Evolutionary conservation across 1,284 basidiomycete species (phyloP).

Genomic region (Pascua sp.): DNA sequence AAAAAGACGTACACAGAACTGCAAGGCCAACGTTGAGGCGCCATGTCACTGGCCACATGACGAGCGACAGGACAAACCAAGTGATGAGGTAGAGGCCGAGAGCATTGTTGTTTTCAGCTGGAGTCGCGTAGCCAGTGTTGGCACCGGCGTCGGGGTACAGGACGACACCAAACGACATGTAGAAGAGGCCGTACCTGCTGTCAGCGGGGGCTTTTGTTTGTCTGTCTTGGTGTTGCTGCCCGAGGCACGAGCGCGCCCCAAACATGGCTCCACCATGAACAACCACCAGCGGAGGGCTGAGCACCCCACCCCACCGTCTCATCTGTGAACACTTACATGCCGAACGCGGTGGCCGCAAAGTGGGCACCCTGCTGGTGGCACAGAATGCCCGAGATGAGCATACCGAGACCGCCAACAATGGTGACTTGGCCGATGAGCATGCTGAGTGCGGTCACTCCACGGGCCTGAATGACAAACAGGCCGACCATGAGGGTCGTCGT

Average conservation of each 20-base stretch:
- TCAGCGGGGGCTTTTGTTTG: neutral
- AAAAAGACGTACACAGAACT: conserved; percentile 6
- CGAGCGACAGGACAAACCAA: conserved; percentile 13
- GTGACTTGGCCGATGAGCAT: conserved; percentile 13
- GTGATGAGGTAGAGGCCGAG: conserved; percentile 13
- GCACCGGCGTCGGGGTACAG: conserved; percentile 15
- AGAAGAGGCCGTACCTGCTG: conserved; percentile 16
- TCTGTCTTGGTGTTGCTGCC: too few relatives aligned
- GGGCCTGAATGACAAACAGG: conserved; percentile 11
- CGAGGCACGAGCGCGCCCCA: too few relatives aligned
- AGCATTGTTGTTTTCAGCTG: conserved; percentile 13
- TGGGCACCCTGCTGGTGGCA: conserved; percentile 15
- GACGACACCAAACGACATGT: conserved; percentile 13
- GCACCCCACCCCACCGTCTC: neutral
- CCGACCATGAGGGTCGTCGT: conserved; percentile 16
- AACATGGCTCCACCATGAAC: neutral
- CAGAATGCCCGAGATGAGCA: conserved; percentile 18
- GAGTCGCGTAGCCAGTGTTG: conserved; percentile 1
- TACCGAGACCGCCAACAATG: conserved; percentile 14
- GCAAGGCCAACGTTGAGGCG: conserved; percentile 13
- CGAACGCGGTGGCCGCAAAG: conserved; percentile 14
- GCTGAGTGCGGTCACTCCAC: conserved; percentile 1
- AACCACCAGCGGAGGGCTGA: neutral
- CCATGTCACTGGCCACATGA: conserved; percentile 15
- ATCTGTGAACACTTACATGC: conserved; percentile 5